Evolutionary conservation across 108 stramenopile genomes (phyloP), one percentile per base, ranked within the genome.

Genomic region (Skeletonema marinoi): DNA sequence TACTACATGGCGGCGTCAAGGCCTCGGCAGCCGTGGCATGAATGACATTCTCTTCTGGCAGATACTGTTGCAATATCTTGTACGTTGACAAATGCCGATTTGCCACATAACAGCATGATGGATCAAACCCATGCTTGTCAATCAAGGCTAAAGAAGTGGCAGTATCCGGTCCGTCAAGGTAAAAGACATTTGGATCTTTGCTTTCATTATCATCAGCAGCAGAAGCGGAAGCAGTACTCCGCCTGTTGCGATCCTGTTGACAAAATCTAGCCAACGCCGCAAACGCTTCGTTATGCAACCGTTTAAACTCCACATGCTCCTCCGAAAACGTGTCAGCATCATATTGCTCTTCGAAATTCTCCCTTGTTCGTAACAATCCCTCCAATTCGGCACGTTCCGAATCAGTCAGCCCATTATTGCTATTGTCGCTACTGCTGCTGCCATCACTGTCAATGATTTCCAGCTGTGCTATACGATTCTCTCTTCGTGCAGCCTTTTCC

Each of bases 301-400:
- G 41, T 51, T 87, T 87, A 46, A 84, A 87, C 38, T 71, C 80
- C 30, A 82, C 36, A 54, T 87, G 86, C 17, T 78, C 80, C 17
- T 44, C 25, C 14, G 75, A 30, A 77, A 87, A 87, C 0, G 30
- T 21, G 0, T 31, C 25, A 9, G 86, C 59, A 69, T 82, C 63
- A 51, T 87, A 87, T 38, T 84, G 83, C 70, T 87, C 86, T 59
- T 81, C 86, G 69, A 82, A 87, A 6, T n/a, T 25, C 4, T 61
- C 72, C 4, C 79, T 17, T 8, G 32, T 29, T 64, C 38, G n/a
- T 7, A 70, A 58, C 38, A 86, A 60, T 12, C 86, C 86, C 30
- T 75, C 30, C 39, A 86, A 54, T 50, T 86, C 86, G 42, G 74
- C 50, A 17, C 54, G 30, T 68, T 80, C 78, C 1, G 74, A 78